A percentile compares a stretch with the other conserved stretches of the same genome.
Conservation (phyloP, 1,139 yeast genomes). For the Torulaspora pretoriensis region DNA sequence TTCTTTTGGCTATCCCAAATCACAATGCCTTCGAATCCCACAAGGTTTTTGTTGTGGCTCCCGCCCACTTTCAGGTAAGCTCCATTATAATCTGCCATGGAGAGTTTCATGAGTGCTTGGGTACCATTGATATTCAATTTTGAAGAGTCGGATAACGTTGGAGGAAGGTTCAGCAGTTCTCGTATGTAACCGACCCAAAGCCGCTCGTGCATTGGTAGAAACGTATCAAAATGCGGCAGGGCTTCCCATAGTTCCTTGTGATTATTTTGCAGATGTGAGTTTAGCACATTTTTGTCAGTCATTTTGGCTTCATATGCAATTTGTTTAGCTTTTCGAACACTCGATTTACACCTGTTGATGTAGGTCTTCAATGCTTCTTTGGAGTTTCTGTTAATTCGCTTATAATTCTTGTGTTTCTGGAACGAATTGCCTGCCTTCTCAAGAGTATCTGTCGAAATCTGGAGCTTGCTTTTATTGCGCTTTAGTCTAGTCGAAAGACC, state of each 20-base stretch:
- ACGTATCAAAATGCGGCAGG: constrained; percentile 28
- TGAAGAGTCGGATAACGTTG: constrained; percentile 15
- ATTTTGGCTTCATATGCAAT: constrained; percentile 23
- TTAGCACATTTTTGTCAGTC: constrained; percentile 11
- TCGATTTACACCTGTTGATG: constrained; percentile 22
- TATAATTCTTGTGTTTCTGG: constrained; percentile 28
- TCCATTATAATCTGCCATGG: constrained; percentile 85
- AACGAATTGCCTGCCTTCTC: constrained; percentile 1
- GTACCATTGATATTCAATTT: constrained; percentile 27
- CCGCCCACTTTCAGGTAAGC: constrained; percentile 57
- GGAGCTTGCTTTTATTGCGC: constrained; percentile 19
- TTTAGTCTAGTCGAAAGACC: constrained; percentile 26
- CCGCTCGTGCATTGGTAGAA: constrained; percentile 29
- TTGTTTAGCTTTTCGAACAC: constrained; percentile 18
- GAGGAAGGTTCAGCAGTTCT: constrained; percentile 30
- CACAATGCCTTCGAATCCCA: constrained; percentile 74
- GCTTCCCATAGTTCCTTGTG: constrained; percentile 19
- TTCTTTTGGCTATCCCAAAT: constrained; percentile 82
- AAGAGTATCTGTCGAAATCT: constrained; percentile 16
- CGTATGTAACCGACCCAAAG: constrained; percentile 35
- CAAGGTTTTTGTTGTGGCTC: constrained; percentile 52
- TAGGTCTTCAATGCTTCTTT: constrained; percentile 29
- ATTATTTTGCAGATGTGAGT: constrained; percentile 18
- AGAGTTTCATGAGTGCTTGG: constrained; percentile 48
- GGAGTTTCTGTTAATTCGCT: constrained; percentile 29